A percentile compares a stretch with the other conserved stretches of the same genome.
These are phyloP conservation scores for Moniliella sp. DNA, from an alignment of 1,284 basidiomycete species.

Conservation along the genomic window DNA sequence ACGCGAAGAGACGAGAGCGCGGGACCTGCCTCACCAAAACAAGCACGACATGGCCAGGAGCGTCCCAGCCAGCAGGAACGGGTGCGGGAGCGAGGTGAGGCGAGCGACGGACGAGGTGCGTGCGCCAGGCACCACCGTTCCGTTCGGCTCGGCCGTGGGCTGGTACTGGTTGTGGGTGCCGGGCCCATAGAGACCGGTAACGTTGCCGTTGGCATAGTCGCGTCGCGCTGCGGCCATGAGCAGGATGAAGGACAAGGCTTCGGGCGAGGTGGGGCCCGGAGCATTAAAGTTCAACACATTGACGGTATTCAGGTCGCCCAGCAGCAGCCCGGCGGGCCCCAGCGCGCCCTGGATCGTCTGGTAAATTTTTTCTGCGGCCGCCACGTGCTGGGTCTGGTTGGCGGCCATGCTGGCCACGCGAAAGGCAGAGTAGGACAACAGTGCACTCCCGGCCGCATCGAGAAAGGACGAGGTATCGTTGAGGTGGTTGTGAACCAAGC, in stretches of 20 bases:
- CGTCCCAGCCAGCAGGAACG: no score
- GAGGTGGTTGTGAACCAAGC: conserved; percentile 24
- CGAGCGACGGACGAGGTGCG: no score
- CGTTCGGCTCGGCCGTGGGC: no score
- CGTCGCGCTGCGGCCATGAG: conserved; percentile 20
- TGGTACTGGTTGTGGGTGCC: conserved; percentile 1
- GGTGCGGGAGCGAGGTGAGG: no score
- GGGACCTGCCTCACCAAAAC: no score
- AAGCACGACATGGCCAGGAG: no score
- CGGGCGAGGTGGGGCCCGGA: conserved; percentile 13
- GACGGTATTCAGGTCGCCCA: conserved; percentile 11
- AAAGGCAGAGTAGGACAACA: conserved; percentile 18
- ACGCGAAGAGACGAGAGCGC: no score
- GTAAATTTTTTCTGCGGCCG: conserved; percentile 15
- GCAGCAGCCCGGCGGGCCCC: conserved; percentile 9
- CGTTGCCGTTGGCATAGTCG: conserved; percentile 9
- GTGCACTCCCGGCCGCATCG: conserved; percentile 19
- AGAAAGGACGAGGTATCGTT: conserved; percentile 15
- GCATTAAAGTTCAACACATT: conserved; percentile 15
- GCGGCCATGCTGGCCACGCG: conserved; percentile 16
- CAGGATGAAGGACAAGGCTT: conserved; percentile 20
- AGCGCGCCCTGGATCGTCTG: conserved; percentile 10
- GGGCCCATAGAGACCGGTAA: conserved; percentile 4
- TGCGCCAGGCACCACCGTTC: no score
- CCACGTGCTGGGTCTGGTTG: conserved; percentile 5